phyloP scores from a whole-genome alignment of 179 eudicot genomes.

The Sideroxylon spinosum region DNA sequence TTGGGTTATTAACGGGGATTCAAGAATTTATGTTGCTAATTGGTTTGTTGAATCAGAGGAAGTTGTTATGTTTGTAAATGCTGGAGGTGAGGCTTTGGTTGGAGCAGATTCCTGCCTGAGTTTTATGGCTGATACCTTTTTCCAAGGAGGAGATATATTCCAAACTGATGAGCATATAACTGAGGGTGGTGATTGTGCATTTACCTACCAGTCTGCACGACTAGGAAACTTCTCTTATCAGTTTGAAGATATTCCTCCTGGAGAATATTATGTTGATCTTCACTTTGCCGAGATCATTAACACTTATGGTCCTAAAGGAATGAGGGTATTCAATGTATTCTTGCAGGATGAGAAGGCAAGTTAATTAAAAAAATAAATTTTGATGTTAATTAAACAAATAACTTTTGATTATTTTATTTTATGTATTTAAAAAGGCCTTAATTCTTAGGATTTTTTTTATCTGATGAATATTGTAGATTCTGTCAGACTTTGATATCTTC shows the following conservation, averaged over 20 bases:
- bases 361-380: neutral
- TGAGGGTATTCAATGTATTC: conserved; percentile 74
- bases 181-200: conserved; percentile 67
- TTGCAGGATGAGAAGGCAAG: conserved; percentile 91
- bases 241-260: conserved; percentile 53
- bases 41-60: conserved; percentile 47
- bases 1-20: neutral
- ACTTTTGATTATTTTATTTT: neutral
- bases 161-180: conserved; percentile 59
- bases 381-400: conserved; percentile 17
- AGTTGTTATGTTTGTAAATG: conserved; percentile 70
- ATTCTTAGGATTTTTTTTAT: conserved; percentile 1
- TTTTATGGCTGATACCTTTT: conserved; percentile 56
- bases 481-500: conserved; percentile 83
- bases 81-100: conserved; percentile 48
- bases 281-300: conserved; percentile 85
- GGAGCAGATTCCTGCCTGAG: conserved; percentile 40
- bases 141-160: conserved; percentile 65
- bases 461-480: conserved; percentile 42
- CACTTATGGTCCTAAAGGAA: conserved; percentile 79
- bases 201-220: conserved; percentile 73
- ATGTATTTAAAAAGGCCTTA: neutral
- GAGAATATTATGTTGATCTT: conserved; percentile 76
- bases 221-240: conserved; percentile 66
- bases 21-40: neutral